A percentile compares a stretch with the other conserved stretches of the same genome.
Conservation (phyloP, 805 yeast genomes). For the Blastobotrys muscicola region DNA sequence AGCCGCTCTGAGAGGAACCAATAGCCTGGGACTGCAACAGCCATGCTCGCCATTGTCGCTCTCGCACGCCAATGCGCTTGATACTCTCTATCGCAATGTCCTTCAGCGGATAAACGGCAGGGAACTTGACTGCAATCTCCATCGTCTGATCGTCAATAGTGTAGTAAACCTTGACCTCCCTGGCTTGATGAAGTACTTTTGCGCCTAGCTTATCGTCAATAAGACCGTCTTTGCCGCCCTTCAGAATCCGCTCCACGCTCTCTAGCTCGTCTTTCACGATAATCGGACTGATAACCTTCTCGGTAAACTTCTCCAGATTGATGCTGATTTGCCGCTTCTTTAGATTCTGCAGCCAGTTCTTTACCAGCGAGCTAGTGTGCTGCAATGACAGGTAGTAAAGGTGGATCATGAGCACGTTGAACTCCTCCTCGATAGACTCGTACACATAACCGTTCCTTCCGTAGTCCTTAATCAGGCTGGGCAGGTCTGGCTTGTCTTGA, state of each 20-base stretch:
- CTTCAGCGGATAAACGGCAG: constrained; percentile 67
- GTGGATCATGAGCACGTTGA: constrained; percentile 37
- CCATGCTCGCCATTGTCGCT: constrained; percentile 93
- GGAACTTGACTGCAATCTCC: constrained; percentile 69
- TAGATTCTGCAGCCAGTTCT: constrained; percentile 50
- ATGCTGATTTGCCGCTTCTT: constrained; percentile 57
- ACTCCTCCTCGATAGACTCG: constrained; percentile 26
- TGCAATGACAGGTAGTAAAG: constrained; percentile 42
- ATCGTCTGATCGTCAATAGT: constrained; percentile 79
- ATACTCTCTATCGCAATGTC: constrained; percentile 71
- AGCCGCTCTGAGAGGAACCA: constrained; percentile 46
- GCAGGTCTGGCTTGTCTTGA: constrained; percentile 9
- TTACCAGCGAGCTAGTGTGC: constrained; percentile 47
- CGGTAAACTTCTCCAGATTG: constrained; percentile 53
- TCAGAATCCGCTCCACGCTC: constrained; percentile 37
- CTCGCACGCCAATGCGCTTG: constrained; percentile 77
- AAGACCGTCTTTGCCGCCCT: constrained; percentile 7
- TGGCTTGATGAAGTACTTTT: constrained; percentile 48
- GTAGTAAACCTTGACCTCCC: constrained; percentile 65
- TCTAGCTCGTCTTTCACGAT: constrained; percentile 50
- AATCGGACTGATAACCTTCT: constrained; percentile 51
- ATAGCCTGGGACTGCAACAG: constrained; percentile 80
- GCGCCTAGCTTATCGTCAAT: constrained; percentile 38
- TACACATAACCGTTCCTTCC: constrained; percentile 7
- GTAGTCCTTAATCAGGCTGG: constrained; percentile 6